A percentile compares a stretch with the other conserved stretches of the same genome.
Evolutionary conservation across 1,284 basidiomycete genomes (phyloP).

Genomic region (Sphagnurus paluster): DNA sequence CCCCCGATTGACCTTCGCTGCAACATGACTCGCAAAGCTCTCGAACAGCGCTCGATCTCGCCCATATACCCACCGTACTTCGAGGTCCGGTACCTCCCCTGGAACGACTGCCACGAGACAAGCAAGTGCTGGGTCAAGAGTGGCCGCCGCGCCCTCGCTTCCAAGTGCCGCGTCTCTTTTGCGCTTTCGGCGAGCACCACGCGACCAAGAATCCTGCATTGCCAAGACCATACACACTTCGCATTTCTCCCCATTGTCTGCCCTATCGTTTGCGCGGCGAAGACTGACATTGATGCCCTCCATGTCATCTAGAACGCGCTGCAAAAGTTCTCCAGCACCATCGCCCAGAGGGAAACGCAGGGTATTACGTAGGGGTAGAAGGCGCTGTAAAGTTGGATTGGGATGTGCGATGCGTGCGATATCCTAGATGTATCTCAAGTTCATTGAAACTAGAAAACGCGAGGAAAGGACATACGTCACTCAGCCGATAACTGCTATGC

Average conservation of each 20-base stretch:
- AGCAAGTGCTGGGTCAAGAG: constrained; percentile 5
- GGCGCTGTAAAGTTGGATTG: constrained; percentile 40
- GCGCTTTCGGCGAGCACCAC: constrained; percentile 59
- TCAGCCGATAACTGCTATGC: constrained; percentile 58
- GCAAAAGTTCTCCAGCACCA: constrained; percentile 22
- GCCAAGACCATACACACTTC: constrained; percentile 42
- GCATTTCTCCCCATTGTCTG: constrained; percentile 14
- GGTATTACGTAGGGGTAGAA: constrained; percentile 59
- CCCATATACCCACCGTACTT: constrained; percentile 67
- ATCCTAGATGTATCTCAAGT: constrained; percentile 38
- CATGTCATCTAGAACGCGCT: constrained; percentile 33
- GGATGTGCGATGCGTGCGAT: constrained; percentile 51
- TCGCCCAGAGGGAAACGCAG: constrained; percentile 33
- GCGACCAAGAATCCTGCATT: constrained; percentile 69
- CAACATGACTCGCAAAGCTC: constrained; percentile 49
- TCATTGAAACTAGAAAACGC: constrained; percentile 2
- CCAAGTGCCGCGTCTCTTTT: constrained; percentile 14
- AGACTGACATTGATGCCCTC: constrained; percentile 22
- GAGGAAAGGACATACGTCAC: constrained; percentile 64
- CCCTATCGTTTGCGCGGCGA: not conserved
- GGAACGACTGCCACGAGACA: constrained; percentile 6
- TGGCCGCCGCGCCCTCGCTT: not conserved
- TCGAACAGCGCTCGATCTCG: constrained; percentile 62
- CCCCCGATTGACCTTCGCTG: too few relatives aligned
- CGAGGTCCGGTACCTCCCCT: constrained; percentile 27